Percentiles rank a stretch among this genome's conserved stretches.
These are phyloP conservation scores for Populus tremula DNA, from an alignment of 345 rosid genomes.

Conservation along the genomic window DNA sequence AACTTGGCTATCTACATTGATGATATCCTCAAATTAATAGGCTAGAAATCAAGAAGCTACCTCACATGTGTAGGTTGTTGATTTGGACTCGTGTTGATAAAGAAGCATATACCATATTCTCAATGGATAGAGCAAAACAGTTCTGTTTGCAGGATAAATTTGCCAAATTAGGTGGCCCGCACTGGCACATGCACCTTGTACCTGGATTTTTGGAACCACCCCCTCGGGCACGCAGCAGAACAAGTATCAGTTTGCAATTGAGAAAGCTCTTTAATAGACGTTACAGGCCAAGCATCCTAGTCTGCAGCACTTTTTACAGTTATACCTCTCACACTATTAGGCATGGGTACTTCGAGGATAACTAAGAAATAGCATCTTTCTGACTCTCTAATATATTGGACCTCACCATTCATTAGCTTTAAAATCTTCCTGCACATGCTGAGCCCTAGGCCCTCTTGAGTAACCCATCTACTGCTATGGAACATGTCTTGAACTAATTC, in stretches of 20 bases:
- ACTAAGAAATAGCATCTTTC: constrained; percentile 76
- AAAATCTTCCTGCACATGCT: constrained; percentile 89
- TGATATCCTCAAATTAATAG: neutral
- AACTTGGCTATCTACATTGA: constrained; percentile 1
- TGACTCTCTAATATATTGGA: constrained; percentile 80
- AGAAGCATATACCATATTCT: neutral
- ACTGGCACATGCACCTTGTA: constrained; percentile 10
- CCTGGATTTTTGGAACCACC: constrained; percentile 15
- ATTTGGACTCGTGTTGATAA: neutral
- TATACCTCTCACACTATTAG: neutral
- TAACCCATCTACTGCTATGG: constrained; percentile 70
- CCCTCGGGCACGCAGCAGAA: neutral
- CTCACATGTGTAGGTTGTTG: neutral
- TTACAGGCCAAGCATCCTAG: constrained; percentile 18
- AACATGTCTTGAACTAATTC: constrained; percentile 95
- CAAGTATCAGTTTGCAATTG: constrained; percentile 15
- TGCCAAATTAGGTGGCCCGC: constrained; percentile 12
- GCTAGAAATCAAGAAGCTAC: neutral
- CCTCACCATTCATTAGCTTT: constrained; percentile 86
- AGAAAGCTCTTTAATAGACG: constrained; percentile 5
- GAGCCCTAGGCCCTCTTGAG: constrained; percentile 86
- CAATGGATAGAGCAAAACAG: neutral
- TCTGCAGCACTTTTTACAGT: constrained; percentile 25
- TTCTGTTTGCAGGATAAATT: constrained; percentile 1
- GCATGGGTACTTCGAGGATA: constrained; percentile 62